These are phyloP conservation scores for Tremellales sp. DNA, from an alignment of 1,284 basidiomycete species.

Conservation along the genomic window DNA sequence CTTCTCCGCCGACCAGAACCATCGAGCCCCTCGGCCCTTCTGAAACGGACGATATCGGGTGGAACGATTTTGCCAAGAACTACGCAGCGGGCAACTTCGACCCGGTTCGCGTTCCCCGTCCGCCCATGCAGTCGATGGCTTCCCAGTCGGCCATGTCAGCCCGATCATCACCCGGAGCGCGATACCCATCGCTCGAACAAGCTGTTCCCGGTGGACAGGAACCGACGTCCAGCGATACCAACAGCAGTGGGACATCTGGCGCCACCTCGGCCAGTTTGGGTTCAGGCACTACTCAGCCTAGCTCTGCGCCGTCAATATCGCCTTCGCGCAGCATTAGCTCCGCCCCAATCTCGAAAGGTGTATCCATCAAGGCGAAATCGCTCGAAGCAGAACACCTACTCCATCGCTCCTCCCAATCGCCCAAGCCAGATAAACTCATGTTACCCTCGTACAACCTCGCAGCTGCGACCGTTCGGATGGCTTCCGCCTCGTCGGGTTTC, in stretches of 20 bases:
- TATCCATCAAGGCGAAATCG: constrained; percentile 13
- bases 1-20: not conserved
- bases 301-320: not conserved
- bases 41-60: constrained; percentile 38
- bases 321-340: constrained; percentile 18
- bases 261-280: not conserved
- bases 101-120: constrained; percentile 67
- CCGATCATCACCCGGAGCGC: constrained; percentile 22
- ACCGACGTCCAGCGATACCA: constrained; percentile 7
- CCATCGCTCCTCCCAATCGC: not conserved
- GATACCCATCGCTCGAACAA: constrained; percentile 7
- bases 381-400: constrained; percentile 25
- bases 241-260: constrained; percentile 11
- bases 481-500: constrained; percentile 45
- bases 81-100: constrained; percentile 77
- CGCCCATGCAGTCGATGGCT: constrained; percentile 47
- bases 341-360: constrained; percentile 15
- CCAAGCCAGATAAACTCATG: constrained; percentile 23
- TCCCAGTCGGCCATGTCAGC: constrained; percentile 8
- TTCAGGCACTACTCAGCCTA: no score
- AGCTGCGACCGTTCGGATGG: constrained; percentile 79
- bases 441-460: constrained; percentile 51
- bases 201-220: no score
- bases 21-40: not conserved
- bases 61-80: constrained; percentile 68